These are phyloP conservation scores for Diacronema lutheri DNA, from an alignment of 78 protist species.

Conservation along the genomic window DNA sequence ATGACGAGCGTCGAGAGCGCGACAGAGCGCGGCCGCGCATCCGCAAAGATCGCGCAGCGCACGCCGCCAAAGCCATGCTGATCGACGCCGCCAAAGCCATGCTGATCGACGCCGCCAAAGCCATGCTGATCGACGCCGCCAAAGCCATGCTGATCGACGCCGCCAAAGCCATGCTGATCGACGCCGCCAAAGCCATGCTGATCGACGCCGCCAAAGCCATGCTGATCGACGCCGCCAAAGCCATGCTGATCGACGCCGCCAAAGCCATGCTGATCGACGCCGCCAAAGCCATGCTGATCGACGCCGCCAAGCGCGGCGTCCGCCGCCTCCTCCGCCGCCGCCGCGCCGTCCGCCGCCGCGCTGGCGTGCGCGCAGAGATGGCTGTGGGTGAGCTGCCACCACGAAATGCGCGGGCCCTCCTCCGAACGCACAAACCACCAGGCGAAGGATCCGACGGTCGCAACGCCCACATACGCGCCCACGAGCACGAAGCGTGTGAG, in stretches of 20 bases:
- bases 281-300: neutral
- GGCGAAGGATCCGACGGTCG: conserved; percentile 44
- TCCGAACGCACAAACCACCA: conserved; percentile 36
- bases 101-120: too few species aligned
- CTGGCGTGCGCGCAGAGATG: neutral
- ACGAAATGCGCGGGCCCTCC: neutral
- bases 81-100: too few species aligned
- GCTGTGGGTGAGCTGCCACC: neutral
- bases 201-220: too few species aligned
- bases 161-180: too few species aligned
- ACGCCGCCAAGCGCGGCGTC: neutral
- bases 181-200: too few species aligned
- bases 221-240: too few species aligned
- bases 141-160: too few species aligned
- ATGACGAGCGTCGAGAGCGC: neutral
- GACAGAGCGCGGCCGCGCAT: too few species aligned
- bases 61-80: too few species aligned
- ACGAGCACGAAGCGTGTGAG: conserved; percentile 53
- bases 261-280: neutral
- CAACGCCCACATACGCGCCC: conserved; percentile 55
- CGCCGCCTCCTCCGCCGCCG: neutral
- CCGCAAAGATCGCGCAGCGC: too few species aligned
- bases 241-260: neutral
- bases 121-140: too few species aligned
- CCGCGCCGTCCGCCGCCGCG: neutral